Conservation (phyloP, 305 asterid species). For the Nicotiana rustica region DNA sequence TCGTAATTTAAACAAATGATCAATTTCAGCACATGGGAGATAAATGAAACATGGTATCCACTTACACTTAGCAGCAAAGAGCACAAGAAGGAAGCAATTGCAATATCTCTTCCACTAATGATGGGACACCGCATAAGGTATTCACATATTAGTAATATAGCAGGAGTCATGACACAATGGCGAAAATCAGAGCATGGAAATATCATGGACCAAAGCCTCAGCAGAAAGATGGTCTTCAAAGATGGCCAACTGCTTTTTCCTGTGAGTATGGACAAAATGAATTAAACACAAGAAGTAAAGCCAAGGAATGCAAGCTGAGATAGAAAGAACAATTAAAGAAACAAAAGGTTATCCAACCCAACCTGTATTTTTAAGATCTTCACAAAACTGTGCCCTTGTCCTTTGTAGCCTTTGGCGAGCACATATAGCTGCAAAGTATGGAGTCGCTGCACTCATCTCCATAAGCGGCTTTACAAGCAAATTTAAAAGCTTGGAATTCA, state of each 20-base stretch:
- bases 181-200: conserved; percentile 98
- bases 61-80: conserved; percentile 90
- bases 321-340: background rate
- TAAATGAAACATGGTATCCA: conserved; percentile 21
- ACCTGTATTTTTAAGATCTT: conserved; percentile 77
- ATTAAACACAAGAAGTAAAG: conserved; percentile 24
- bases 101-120: conserved; percentile 73
- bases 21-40: background rate
- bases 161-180: conserved; percentile 91
- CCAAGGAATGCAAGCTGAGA: background rate
- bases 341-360: conserved; percentile 29
- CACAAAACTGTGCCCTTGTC: conserved; percentile 68
- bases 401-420: conserved; percentile 87
- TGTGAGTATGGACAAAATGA: conserved; percentile 40
- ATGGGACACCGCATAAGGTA: conserved; percentile 86
- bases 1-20: background rate
- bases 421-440: conserved; percentile 96
- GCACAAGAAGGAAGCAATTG: conserved; percentile 89
- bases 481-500: conserved; percentile 73
- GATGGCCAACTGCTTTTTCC: conserved; percentile 96
- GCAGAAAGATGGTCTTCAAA: conserved; percentile 76
- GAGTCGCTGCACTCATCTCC: conserved; percentile 92
- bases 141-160: conserved; percentile 81
- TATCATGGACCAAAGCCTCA: conserved; percentile 91
- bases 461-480: conserved; percentile 84